A percentile compares a stretch with the other conserved stretches of the same genome.
These are phyloP conservation scores for Cladophialophora immunda DNA, from an alignment of 2,329 filamentous ascomycete species.

Conservation along the genomic window DNA sequence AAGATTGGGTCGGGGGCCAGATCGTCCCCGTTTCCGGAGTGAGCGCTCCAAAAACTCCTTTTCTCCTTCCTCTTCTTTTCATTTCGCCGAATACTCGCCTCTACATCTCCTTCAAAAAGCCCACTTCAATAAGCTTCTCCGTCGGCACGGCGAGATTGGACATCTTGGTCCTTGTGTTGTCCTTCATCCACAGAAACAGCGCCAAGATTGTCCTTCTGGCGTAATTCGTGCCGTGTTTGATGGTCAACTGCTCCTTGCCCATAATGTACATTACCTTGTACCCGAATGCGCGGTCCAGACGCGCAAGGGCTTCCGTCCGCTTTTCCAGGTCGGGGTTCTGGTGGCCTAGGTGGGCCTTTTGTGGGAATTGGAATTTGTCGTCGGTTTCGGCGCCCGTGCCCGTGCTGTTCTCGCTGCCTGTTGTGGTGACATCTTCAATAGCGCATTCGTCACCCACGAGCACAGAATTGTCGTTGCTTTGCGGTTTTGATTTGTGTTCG, in stretches of 20 bases:
- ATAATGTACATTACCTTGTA: conserved; percentile 61
- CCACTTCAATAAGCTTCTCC: conserved; percentile 52
- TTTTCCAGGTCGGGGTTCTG: conserved; percentile 6
- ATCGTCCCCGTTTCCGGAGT: background rate
- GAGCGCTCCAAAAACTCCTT: background rate
- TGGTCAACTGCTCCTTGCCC: conserved; percentile 51
- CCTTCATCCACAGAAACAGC: conserved; percentile 50
- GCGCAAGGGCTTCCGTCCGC: conserved; percentile 40
- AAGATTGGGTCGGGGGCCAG: too few relatives aligned
- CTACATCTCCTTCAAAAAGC: conserved; percentile 52
- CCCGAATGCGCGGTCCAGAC: conserved; percentile 54
- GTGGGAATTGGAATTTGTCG: background rate
- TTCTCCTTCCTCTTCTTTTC: too few relatives aligned
- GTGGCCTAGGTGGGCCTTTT: background rate
- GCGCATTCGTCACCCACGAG: background rate
- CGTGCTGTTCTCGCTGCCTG: background rate
- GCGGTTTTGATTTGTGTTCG: conserved; percentile 11
- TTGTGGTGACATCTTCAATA: background rate
- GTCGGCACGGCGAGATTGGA: conserved; percentile 48
- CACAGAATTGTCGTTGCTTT: background rate
- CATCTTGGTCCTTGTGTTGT: conserved; percentile 51
- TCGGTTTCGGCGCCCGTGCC: background rate
- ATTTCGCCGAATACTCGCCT: too few relatives aligned
- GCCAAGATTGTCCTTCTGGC: conserved; percentile 43
- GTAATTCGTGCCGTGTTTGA: conserved; percentile 44